These are phyloP conservation scores for Aspergillus puulaauensis DNA, from an alignment of 2,329 filamentous ascomycete genomes.

Conservation along the genomic window DNA sequence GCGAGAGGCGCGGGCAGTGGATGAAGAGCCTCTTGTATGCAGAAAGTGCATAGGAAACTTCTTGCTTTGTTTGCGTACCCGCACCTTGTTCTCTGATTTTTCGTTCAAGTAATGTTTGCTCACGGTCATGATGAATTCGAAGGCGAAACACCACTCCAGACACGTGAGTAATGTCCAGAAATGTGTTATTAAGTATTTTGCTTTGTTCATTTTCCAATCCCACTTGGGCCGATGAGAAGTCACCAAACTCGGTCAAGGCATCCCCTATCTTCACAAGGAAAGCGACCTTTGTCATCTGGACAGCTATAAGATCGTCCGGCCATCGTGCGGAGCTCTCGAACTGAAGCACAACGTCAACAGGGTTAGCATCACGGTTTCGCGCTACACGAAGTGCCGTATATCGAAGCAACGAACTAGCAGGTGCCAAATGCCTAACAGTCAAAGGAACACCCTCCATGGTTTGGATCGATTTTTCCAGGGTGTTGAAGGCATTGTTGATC, in stretches of 20 bases:
- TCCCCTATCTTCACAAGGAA: conserved; percentile 74
- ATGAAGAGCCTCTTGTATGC: conserved; percentile 70
- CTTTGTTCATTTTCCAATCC: conserved; percentile 75
- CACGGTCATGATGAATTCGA: conserved; percentile 84
- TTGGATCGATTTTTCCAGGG: conserved; percentile 74
- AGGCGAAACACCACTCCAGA: conserved; percentile 75
- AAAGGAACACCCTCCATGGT: conserved; percentile 79
- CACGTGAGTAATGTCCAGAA: conserved; percentile 76
- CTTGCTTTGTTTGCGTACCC: conserved; percentile 65
- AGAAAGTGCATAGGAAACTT: conserved; percentile 68
- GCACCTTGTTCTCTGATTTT: conserved; percentile 71
- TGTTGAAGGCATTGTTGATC: conserved; percentile 67
- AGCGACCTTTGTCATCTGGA: conserved; percentile 90
- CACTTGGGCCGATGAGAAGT: conserved; percentile 64
- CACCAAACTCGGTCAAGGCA: conserved; percentile 64
- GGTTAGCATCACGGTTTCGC: conserved; percentile 33
- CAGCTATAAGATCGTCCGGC: conserved; percentile 88
- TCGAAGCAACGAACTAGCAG: conserved; percentile 70
- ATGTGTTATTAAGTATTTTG: conserved; percentile 73
- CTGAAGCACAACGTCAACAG: conserved; percentile 78
- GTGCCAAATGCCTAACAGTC: conserved; percentile 76
- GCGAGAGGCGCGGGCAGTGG: conserved; percentile 74
- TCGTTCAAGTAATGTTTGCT: conserved; percentile 77
- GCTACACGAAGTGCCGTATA: conserved; percentile 57
- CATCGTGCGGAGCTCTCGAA: conserved; percentile 92